Percentiles rank a stretch among this genome's conserved stretches.
These are phyloP conservation scores for Nakazawaea peltata DNA, from an alignment of 805 yeast genomes.

Conservation along the genomic window DNA sequence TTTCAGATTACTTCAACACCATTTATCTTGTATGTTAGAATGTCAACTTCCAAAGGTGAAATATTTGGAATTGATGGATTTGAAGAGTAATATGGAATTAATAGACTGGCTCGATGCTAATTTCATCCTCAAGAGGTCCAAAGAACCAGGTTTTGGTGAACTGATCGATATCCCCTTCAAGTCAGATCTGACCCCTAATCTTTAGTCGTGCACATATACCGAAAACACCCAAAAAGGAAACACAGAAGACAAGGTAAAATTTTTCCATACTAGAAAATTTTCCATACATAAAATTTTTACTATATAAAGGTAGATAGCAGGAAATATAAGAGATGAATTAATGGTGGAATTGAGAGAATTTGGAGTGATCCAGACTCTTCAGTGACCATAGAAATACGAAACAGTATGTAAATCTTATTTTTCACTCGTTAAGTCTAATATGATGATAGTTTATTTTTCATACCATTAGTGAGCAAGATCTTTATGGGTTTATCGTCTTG, in stretches of 20 bases:
- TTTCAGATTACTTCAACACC: slow-evolving; percentile 79
- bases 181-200: slow-evolving; percentile 3
- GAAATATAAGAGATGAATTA: too few relatives aligned
- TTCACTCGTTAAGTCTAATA: too few relatives aligned
- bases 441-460: slow-evolving; percentile 24
- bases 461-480: slow-evolving; percentile 20
- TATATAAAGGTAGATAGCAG: background rate
- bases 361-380: too few relatives aligned
- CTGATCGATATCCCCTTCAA: background rate
- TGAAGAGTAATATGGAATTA: slow-evolving; percentile 49
- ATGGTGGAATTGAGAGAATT: too few relatives aligned
- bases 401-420: too few relatives aligned
- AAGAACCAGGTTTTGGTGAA: slow-evolving; percentile 65
- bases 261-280: too few relatives aligned
- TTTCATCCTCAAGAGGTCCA: slow-evolving; percentile 58
- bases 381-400: too few relatives aligned
- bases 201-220: slow-evolving; percentile 1
- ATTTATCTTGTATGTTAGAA: slow-evolving; percentile 79
- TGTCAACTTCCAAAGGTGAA: slow-evolving; percentile 36
- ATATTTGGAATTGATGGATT: slow-evolving; percentile 57
- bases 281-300: background rate
- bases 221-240: too few relatives aligned
- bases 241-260: too few relatives aligned
- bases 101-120: slow-evolving; percentile 75
- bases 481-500: slow-evolving; percentile 35